Percentiles rank a stretch among this genome's conserved stretches.
Conservation (phyloP, 352 stramenopile genomes). For the Thalassiosira livingstoniorum region DNA sequence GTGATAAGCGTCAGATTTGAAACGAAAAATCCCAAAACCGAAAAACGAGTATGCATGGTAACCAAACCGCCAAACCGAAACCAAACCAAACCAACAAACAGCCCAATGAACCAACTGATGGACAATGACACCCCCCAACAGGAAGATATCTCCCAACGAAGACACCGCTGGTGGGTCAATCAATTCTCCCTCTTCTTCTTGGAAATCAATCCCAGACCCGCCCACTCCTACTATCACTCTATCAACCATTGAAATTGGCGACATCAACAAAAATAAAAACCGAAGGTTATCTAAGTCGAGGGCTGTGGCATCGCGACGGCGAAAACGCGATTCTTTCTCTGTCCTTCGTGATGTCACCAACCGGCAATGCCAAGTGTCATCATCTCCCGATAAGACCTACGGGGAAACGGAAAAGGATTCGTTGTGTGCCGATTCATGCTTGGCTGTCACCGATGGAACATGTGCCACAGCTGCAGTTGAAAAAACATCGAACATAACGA, state of each 20-base stretch:
- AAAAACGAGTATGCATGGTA: too few relatives aligned
- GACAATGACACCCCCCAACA: too few relatives aligned
- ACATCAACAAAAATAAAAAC: background rate
- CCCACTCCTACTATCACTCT: constrained; percentile 6
- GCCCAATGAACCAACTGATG: too few relatives aligned
- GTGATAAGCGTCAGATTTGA: too few relatives aligned
- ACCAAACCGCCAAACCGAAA: too few relatives aligned
- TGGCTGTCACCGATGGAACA: too few relatives aligned
- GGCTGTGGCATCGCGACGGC: background rate
- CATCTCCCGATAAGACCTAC: background rate
- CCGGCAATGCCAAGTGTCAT: background rate
- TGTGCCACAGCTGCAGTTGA: background rate
- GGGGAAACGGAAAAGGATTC: background rate
- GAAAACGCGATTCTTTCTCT: constrained; percentile 12
- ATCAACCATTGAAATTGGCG: background rate
- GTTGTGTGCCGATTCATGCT: background rate
- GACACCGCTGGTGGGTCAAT: constrained; percentile 9
- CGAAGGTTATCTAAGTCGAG: background rate
- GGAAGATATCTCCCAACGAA: too few relatives aligned
- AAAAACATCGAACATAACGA: background rate
- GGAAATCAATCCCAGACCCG: constrained; percentile 48
- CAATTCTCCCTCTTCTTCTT: constrained; percentile 45
- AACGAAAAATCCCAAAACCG: too few relatives aligned
- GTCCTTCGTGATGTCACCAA: constrained; percentile 38
- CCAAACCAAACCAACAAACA: too few relatives aligned